phyloP scores from a whole-genome alignment of 257 asterid species.

The Fraxinus quadrangulata region DNA sequence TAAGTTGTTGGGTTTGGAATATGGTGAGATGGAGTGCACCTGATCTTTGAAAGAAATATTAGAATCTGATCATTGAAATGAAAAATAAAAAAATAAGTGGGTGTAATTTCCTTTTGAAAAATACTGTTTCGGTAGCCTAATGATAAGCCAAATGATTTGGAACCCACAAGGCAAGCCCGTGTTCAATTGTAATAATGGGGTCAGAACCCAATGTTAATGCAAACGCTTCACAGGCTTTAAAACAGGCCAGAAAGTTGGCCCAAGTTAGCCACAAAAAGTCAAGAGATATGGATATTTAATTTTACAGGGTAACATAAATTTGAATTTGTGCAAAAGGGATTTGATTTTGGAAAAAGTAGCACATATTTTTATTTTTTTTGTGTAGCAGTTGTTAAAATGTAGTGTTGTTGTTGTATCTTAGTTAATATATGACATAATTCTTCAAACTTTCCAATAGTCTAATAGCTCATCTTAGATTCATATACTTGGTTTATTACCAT shows the following conservation, averaged over 20 bases:
- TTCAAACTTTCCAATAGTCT: slow-evolving; percentile 32
- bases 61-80: no score
- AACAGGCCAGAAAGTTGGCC: neutral
- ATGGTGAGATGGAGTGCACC: no score
- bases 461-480: slow-evolving; percentile 28
- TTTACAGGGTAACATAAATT: neutral
- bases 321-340: neutral
- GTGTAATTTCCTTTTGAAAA: no score
- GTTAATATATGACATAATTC: slow-evolving; percentile 36
- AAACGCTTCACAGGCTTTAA: no score
- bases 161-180: neutral
- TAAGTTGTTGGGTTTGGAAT: no score
- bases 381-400: slow-evolving; percentile 71
- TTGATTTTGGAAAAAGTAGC: slow-evolving; percentile 19
- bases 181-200: no score
- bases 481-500: slow-evolving; percentile 34
- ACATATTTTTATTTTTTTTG: slow-evolving; percentile 17
- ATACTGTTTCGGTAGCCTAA: neutral
- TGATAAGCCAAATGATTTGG: neutral
- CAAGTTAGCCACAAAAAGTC: neutral
- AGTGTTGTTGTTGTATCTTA: slow-evolving; percentile 47
- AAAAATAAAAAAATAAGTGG: no score
- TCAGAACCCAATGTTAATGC: no score
- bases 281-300: neutral
- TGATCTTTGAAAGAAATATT: no score